Evolutionary conservation across 192 early-diverging fungal genomes (phyloP), one percentile per base, ranked within the genome.

Genomic region (Pilobolus umbonatus): DNA sequence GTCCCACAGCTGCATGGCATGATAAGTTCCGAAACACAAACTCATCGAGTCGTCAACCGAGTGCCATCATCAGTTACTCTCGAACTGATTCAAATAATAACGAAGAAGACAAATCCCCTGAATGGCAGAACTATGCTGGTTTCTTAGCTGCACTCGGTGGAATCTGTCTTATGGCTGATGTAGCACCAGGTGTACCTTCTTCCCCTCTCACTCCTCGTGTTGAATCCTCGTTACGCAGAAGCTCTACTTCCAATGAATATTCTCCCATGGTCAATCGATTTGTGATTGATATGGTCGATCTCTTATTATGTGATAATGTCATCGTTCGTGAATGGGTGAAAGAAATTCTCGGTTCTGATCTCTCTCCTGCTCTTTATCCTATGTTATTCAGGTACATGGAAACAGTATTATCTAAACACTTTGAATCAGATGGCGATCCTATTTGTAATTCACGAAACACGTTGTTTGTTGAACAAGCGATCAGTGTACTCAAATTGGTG

Each of bases 121-220:
- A 91, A 44, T 90, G 91, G 86, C 75, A 80, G 49, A 88, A 91
- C 55, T 90, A 89, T 64, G 88, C 88, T 5, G 88, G 90, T 1
- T 94, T 92, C 61, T 73, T 92, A 21, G 87, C 86, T 36, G 85
- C 90, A 14, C 61, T 91, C 14, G 90, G 87, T 39, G 90, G 89
- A 1, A 78, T 80, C n/a, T 90, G 86, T 44, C 61, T 85, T 8
- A 66, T 60, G 50, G 72, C 62, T 2, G 68, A 65, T 28, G 36
- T 38, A n/a, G 32, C 22, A 28, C 22, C 62, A 1, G 28, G 59
- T 8, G 57, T 60, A 2, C 48, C 64, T 36, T 25, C 49, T 2
- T 57, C 64, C 2, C 40, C 63, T 25, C 14, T n/a, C 14, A 48
- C 15, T 31, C 44, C 43, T 15, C 54, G 53, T 17, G 32, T 29